Percentiles rank a stretch among this genome's conserved stretches.
Conservation (phyloP, 202 grass and related monocot genomes). For the Zizania palustris region DNA sequence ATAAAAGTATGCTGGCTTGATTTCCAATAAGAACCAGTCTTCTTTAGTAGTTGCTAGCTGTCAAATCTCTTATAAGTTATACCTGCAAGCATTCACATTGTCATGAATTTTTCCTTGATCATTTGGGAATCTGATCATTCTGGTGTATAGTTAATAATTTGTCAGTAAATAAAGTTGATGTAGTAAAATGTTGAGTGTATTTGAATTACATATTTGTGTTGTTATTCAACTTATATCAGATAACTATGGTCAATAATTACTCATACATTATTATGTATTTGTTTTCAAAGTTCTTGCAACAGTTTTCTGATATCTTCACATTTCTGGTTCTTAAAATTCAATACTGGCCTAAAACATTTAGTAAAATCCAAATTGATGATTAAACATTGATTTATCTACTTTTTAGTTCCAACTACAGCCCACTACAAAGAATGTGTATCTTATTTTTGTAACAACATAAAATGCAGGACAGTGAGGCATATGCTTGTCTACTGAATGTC, state of each 20-base stretch:
- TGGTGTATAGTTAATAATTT: neutral
- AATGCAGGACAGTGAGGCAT: slow-evolving; percentile 93
- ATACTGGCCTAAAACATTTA: neutral
- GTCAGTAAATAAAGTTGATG: neutral
- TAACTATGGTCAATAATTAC: slow-evolving; percentile 7
- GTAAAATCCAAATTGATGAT: slow-evolving; percentile 32
- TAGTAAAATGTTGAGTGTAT: neutral
- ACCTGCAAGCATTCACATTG: slow-evolving; percentile 4
- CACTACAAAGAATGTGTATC: neutral
- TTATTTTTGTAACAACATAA: slow-evolving; percentile 27
- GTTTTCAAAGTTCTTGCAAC: neutral
- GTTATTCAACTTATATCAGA: neutral
- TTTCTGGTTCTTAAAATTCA: slow-evolving; percentile 36
- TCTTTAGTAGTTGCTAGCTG: slow-evolving; percentile 10
- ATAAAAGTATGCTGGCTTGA: slow-evolving; percentile 64
- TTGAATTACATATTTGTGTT: slow-evolving; percentile 2
- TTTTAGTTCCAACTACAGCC: slow-evolving; percentile 7
- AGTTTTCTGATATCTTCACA: slow-evolving; percentile 4
- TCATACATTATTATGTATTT: slow-evolving; percentile 14
- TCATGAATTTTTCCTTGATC: neutral
- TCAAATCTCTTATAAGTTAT: neutral
- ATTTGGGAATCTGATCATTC: neutral
- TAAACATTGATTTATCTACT: neutral
- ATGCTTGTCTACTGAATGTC: slow-evolving; percentile 91
- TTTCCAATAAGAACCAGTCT: slow-evolving; percentile 11